Evolutionary conservation across 495 filamentous ascomycete species (phyloP).

Genomic region (Daldinia bambusicola): DNA sequence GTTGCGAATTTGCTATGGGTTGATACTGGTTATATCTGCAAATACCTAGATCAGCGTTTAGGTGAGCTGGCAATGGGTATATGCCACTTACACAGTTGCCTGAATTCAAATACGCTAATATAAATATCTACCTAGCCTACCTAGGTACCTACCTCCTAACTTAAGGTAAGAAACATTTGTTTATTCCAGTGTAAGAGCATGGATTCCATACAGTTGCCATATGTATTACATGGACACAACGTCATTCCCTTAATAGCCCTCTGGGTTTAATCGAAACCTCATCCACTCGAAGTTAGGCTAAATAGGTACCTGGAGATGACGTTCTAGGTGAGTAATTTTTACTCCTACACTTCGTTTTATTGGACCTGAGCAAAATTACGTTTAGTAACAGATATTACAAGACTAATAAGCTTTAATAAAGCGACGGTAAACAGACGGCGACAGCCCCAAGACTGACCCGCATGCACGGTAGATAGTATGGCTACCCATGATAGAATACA

Average conservation of each 20-base stretch:
- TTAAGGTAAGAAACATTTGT: not conserved
- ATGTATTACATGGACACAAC: not conserved
- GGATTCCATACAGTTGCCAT: not conserved
- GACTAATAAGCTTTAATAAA: not conserved
- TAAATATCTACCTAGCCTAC: too few relatives aligned
- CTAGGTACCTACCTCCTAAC: too few relatives aligned
- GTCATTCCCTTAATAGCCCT: not conserved
- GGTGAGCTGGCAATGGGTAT: too few relatives aligned
- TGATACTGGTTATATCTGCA: too few relatives aligned
- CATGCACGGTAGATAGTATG: not conserved
- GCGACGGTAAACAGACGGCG: not conserved
- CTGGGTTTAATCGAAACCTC: not conserved
- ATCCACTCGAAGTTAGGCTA: not conserved
- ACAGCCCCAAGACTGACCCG: not conserved
- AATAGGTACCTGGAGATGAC: not conserved
- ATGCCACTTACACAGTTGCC: too few relatives aligned
- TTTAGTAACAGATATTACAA: not conserved
- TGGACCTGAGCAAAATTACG: not conserved
- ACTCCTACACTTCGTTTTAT: not conserved
- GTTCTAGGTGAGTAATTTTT: not conserved
- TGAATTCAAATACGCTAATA: too few relatives aligned
- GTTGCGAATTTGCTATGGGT: not conserved
- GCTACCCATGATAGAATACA: not conserved
- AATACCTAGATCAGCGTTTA: too few relatives aligned
- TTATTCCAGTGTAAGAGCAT: not conserved